Base-by-base conservation (phyloP, 306 rosid species). In the Nissolia schottii region DNA sequence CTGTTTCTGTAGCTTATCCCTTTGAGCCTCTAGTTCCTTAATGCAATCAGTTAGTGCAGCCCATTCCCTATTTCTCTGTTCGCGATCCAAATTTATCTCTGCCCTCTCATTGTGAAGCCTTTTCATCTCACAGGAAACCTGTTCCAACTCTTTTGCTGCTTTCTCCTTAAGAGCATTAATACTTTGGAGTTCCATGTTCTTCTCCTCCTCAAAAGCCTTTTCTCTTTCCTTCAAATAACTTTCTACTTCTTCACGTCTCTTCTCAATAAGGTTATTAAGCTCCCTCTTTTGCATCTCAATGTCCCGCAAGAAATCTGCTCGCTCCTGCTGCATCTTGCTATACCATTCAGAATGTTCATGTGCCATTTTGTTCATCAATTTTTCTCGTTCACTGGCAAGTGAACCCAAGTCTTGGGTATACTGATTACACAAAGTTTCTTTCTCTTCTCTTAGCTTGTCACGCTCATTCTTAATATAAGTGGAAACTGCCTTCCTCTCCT, bases 221-320 rank as follows among this genome's bases (percentile, higher is more conserved):
- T 85, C 89, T 61, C 80, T 89, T 82, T 88, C 96, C 75, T 73
- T 89, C 86, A 91, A 82, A 73, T 88, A 81, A 76, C 85, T 79
- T 83, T 91, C 99, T 56, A 95, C 83, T 73, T 91, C 99, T 85
- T 89, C 97, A 28, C 89, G 96, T 74, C 95, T 89, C 81, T 85
- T 89, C 78, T 88, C 93, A 73, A 95, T 81, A 48, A 96, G 87
- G 82, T 81, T 89, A 85, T 88, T 89, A 69, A 91, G 50, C 43
- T 95, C 97, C 69, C 67, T 80, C 85, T 80, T 84, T 75, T 88
- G 95, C 75, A 78, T 80, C 81, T 95, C 97, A 71, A 86, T 83
- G 46, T 95, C 99, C 80, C 64, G 74, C 76, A 91, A 68, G 79
- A 95, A 83, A 81, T 89, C 96, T 27, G 85, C 87, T 14, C 87